Conservation (phyloP, 2,329 filamentous ascomycete genomes). For the Sarocladiaceae sp. region DNA sequence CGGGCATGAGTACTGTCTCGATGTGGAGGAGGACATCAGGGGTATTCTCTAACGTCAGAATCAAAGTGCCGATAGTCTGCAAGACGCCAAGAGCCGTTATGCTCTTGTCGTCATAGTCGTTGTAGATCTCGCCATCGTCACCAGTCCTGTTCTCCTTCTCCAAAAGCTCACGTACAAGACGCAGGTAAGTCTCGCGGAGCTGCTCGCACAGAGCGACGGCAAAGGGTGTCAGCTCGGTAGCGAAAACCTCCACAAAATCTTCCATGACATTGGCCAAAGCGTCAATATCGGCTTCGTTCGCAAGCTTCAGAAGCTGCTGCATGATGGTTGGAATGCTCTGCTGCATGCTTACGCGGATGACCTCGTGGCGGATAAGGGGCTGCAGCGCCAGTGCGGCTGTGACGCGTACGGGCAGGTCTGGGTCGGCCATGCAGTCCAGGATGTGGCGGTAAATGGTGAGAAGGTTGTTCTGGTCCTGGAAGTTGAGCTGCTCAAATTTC, state of each 20-base stretch:
- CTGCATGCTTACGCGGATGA: conserved; percentile 93
- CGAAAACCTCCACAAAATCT: conserved; percentile 98
- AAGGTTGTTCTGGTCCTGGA: conserved; percentile 93
- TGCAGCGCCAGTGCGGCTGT: conserved; percentile 91
- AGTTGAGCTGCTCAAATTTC: conserved; percentile 96
- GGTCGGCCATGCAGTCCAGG: conserved; percentile 91
- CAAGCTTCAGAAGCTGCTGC: conserved; percentile 94
- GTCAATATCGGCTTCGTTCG: conserved; percentile 97
- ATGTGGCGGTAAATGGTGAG: conserved; percentile 96
- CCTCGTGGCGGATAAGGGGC: conserved; percentile 89
- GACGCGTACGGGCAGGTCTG: conserved; percentile 87
- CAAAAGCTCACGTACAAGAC: conserved; percentile 85
- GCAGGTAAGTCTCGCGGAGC: conserved; percentile 88
- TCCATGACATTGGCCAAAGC: conserved; percentile 98
- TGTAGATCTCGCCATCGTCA: conserved; percentile 71
- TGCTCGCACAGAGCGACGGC: conserved; percentile 95
- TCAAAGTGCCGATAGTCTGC: conserved; percentile 95
- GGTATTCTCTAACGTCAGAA: conserved; percentile 93
- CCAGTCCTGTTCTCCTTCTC: conserved; percentile 77
- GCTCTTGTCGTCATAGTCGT: conserved; percentile 97
- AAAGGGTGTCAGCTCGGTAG: conserved; percentile 92
- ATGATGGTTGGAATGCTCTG: conserved; percentile 98
- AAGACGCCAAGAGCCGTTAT: conserved; percentile 94
- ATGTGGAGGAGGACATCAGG: conserved; percentile 92
- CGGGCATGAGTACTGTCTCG: conserved; percentile 93